These are phyloP conservation scores for Mycena pura DNA, from an alignment of 768 basidiomycete genomes.

Conservation along the genomic window DNA sequence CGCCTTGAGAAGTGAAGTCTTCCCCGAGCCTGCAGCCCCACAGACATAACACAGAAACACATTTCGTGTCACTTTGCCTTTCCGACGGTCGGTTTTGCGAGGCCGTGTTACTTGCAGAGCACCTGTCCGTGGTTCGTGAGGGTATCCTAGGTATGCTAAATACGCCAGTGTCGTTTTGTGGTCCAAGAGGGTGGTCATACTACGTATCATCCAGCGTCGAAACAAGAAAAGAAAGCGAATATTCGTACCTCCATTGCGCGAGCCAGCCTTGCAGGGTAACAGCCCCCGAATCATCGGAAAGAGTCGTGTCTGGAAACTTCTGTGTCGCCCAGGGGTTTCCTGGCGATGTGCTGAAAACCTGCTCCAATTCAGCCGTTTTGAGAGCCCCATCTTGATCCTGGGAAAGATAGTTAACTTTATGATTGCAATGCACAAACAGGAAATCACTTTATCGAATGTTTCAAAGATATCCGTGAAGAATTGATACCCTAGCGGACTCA, in stretches of 20 bases:
- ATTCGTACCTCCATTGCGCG: conserved; percentile 92
- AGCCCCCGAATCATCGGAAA: conserved; percentile 85
- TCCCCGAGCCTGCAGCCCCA: conserved; percentile 95
- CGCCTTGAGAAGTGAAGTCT: conserved; percentile 83
- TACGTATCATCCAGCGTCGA: conserved; percentile 36
- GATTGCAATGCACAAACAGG: not conserved
- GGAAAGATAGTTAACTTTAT: not conserved
- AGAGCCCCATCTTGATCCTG: conserved; percentile 96
- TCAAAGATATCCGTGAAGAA: conserved; percentile 98
- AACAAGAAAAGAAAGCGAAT: conserved; percentile 1
- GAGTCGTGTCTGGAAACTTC: conserved; percentile 89
- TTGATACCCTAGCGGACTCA: conserved; percentile 92
- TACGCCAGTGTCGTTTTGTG: conserved; percentile 92
- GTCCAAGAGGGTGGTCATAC: conserved; percentile 97
- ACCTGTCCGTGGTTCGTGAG: conserved; percentile 75
- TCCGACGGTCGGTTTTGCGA: conserved; percentile 83
- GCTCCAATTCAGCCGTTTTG: conserved; percentile 80
- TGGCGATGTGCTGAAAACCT: conserved; percentile 92
- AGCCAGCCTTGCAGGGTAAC: conserved; percentile 98
- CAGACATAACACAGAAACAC: conserved; percentile 94
- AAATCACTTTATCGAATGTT: conserved; percentile 81
- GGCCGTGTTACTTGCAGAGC: conserved; percentile 88
- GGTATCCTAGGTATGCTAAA: conserved; percentile 94
- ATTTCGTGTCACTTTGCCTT: conserved; percentile 87
- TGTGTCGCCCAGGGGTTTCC: conserved; percentile 97